Percentiles rank a stretch among this genome's conserved stretches.
Conservation (phyloP, 345 rosid species). For the Pugionium cornutum region DNA sequence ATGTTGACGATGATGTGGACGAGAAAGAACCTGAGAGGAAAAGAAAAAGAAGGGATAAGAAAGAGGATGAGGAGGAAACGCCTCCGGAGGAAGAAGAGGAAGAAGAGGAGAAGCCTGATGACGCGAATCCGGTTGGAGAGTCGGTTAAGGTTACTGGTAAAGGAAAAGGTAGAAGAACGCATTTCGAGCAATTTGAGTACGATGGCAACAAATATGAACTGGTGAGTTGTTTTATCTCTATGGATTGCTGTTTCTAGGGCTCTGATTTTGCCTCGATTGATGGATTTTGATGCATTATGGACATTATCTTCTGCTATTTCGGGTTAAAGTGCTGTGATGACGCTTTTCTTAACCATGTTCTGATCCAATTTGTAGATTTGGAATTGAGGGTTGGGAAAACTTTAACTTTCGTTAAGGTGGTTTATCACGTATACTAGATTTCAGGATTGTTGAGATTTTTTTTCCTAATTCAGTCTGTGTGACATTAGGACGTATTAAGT, state of each 20-base stretch:
- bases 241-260: neutral
- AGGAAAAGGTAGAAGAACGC: conserved; percentile 68
- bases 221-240: conserved; percentile 47
- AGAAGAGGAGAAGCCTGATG: conserved; percentile 66
- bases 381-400: neutral
- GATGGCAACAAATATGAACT: conserved; percentile 75
- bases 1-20: conserved; percentile 34
- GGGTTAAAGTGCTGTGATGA: neutral
- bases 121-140: conserved; percentile 79
- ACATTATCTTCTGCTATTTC: neutral
- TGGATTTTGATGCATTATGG: conserved; percentile 1
- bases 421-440: neutral
- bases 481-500: neutral
- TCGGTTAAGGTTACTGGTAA: conserved; percentile 62
- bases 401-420: neutral
- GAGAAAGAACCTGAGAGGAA: conserved; percentile 36
- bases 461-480: neutral
- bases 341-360: neutral
- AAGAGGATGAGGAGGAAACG: conserved; percentile 34
- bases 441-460: neutral
- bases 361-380: neutral
- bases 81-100: conserved; percentile 43
- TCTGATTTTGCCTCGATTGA: neutral
- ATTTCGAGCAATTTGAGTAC: conserved; percentile 66
- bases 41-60: conserved; percentile 33